Conservation (phyloP, 306 rosid species). For the Casuarina cunninghamiana region DNA sequence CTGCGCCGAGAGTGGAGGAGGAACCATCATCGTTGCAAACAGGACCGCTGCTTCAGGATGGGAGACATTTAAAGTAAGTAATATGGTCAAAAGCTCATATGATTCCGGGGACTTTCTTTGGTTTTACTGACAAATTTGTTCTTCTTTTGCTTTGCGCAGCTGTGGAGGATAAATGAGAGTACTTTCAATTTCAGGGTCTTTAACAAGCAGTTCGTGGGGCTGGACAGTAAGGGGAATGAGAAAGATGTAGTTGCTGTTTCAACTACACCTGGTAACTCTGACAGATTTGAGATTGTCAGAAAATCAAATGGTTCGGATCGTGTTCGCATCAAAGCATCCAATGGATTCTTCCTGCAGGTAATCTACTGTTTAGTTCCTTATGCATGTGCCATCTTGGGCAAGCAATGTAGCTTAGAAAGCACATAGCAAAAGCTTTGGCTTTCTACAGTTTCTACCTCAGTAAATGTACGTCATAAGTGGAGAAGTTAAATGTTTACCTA, state of each 20-base stretch:
- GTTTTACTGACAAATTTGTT: not conserved
- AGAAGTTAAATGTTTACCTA: too few species aligned
- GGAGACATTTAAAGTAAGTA: slow-evolving; percentile 63
- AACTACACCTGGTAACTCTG: slow-evolving; percentile 31
- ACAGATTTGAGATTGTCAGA: slow-evolving; percentile 46
- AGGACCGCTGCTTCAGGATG: slow-evolving; percentile 61
- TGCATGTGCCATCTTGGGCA: not conserved
- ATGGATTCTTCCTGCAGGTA: slow-evolving; percentile 70
- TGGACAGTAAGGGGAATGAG: slow-evolving; percentile 32
- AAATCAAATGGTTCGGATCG: slow-evolving; percentile 36
- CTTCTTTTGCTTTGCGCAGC: slow-evolving; percentile 26
- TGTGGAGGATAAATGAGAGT: slow-evolving; percentile 68
- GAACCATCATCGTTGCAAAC: slow-evolving; percentile 68
- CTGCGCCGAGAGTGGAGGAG: slow-evolving; percentile 68
- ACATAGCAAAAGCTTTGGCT: not conserved
- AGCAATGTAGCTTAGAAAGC: too few species aligned
- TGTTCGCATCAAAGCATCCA: slow-evolving; percentile 62
- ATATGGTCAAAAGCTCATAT: not conserved
- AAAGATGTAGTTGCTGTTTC: slow-evolving; percentile 47
- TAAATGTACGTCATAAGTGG: not conserved
- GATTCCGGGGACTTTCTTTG: not conserved
- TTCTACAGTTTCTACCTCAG: not conserved
- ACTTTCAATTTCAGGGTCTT: slow-evolving; percentile 60
- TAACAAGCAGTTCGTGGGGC: slow-evolving; percentile 61
- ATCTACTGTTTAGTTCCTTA: not conserved